Base-by-base conservation (phyloP, 1,284 basidiomycete species). In the Pisolithus thermaeus region DNA sequence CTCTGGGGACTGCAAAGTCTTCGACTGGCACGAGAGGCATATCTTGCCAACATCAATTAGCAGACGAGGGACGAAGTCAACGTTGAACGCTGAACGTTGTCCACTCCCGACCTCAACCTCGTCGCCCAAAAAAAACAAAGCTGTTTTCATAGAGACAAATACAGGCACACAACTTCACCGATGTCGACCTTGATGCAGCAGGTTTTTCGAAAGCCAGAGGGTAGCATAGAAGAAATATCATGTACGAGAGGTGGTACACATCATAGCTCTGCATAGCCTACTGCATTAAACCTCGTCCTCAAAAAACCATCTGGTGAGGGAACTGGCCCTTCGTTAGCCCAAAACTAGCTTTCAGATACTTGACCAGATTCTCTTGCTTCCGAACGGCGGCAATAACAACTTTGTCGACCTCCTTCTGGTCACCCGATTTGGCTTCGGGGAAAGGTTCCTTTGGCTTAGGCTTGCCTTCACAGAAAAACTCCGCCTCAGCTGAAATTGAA, bases 401-500 rank as follows among this genome's bases (percentile, higher is more conserved):
- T 70, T 84, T 84, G 77, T 99, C 97, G 58, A 97, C 76, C 60
- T 77, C 79, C 82, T 97, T 98, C 79, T 99, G 97, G 75, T 95
- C 92, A 50, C 84, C 80, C 54, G 90, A 84, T 81, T 92, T 95
- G 70, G 87, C 82, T 70, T 89, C 91, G 43, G 95, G 85, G 74
- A 95, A 86, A 36, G 89, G 74, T 70, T 91, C 90, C 82, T 97
- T 99, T 68, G 81, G 80, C 77, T 93, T 93, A 58, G 90, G 88
- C 79, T 94, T 90, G 67, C 90, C 94, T 64, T 91, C 92, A 64
- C 87, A 84, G 73, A 98, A 99, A 79, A 97, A 96, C 71, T 97
- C 93, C 66, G 88, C 89, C 78, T 97, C 94, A 64, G 94, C 93
- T 56, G 90, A 88, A 56, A 74, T 67, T 57, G 84, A 74, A 55